Percentiles rank a stretch among this genome's conserved stretches.
These are phyloP conservation scores for Fusarium sp. DNA, from an alignment of 2,329 filamentous ascomycete genomes.

Conservation along the genomic window DNA sequence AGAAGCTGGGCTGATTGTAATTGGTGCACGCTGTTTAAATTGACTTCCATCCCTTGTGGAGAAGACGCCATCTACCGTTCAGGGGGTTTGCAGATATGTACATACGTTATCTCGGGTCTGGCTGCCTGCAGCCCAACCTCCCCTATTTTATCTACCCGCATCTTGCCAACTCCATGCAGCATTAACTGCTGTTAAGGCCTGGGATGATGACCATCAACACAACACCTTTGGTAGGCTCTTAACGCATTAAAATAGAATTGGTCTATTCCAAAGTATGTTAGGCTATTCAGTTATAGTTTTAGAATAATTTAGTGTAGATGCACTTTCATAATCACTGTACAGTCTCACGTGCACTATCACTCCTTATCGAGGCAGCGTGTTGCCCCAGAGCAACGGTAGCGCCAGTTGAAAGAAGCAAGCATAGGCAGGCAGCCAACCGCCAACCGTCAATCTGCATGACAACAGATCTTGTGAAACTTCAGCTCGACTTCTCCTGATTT, in stretches of 20 bases:
- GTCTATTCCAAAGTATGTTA: rapidly evolving
- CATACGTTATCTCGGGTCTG: conserved; percentile 19
- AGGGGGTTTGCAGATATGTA: conserved; percentile 23
- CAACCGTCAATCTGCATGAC: conserved; percentile 21
- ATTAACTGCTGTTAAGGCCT: conserved; percentile 54
- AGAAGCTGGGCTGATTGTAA: background rate
- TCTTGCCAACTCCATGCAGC: conserved; percentile 48
- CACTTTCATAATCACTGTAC: background rate
- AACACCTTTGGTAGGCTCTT: background rate
- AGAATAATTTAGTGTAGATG: background rate
- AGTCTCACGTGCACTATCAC: conserved; percentile 38
- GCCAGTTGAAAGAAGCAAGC: conserved; percentile 39
- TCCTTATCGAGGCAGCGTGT: conserved; percentile 49
- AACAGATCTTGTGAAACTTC: conserved; percentile 35
- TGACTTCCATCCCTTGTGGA: background rate
- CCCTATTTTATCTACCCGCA: conserved; percentile 37
- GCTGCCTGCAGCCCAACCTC: conserved; percentile 50
- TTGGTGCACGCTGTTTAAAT: conserved; percentile 1
- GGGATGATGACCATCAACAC: background rate
- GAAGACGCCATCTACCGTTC: conserved; percentile 7
- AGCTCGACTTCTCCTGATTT: conserved; percentile 16
- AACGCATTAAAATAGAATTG: rapidly evolving
- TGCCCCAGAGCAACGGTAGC: conserved; percentile 47
- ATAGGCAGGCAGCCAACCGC: conserved; percentile 38
- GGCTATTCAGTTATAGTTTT: background rate